Percentiles rank a stretch among this genome's conserved stretches.
Evolutionary conservation across 192 early-diverging fungal genomes (phyloP).

Genomic region (Geranomyces michiganensis): DNA sequence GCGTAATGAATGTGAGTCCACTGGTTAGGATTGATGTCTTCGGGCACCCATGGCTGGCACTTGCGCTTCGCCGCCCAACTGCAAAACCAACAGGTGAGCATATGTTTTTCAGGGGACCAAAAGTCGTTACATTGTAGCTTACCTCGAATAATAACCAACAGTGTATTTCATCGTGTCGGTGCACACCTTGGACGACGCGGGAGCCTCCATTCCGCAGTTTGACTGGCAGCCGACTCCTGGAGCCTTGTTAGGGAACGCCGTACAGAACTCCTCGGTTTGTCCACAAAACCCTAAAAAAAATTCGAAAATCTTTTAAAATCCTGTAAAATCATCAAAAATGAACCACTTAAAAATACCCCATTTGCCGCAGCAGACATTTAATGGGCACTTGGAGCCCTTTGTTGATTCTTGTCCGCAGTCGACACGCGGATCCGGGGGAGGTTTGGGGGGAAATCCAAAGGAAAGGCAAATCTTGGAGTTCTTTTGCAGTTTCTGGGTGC

Average conservation of each 20-base stretch:
- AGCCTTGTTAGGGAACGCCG: background rate
- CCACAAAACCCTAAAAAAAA: background rate
- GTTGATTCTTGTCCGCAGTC: background rate
- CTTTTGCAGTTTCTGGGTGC: too few relatives aligned
- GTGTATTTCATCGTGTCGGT: conserved; percentile 8
- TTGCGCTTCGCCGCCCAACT: background rate
- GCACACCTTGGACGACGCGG: background rate
- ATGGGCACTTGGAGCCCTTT: background rate
- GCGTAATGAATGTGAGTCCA: conserved; percentile 7
- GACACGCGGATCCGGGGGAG: background rate
- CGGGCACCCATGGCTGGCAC: conserved; percentile 1
- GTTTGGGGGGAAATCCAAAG: too few relatives aligned
- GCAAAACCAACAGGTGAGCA: too few relatives aligned
- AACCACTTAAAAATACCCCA: background rate
- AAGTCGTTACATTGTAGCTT: too few relatives aligned
- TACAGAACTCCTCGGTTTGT: background rate
- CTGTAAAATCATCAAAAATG: background rate
- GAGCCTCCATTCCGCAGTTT: conserved; percentile 8
- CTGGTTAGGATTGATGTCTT: conserved; percentile 8
- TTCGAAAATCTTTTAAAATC: background rate
- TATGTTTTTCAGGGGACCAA: too few relatives aligned
- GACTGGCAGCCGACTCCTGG: conserved; percentile 4
- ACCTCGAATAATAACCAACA: conserved; percentile 3
- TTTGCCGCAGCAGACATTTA: conserved; percentile 7
- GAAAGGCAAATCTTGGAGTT: too few relatives aligned